Evolutionary conservation across 139 green algal species (phyloP).

Genomic region (Tetraselmis chui): DNA sequence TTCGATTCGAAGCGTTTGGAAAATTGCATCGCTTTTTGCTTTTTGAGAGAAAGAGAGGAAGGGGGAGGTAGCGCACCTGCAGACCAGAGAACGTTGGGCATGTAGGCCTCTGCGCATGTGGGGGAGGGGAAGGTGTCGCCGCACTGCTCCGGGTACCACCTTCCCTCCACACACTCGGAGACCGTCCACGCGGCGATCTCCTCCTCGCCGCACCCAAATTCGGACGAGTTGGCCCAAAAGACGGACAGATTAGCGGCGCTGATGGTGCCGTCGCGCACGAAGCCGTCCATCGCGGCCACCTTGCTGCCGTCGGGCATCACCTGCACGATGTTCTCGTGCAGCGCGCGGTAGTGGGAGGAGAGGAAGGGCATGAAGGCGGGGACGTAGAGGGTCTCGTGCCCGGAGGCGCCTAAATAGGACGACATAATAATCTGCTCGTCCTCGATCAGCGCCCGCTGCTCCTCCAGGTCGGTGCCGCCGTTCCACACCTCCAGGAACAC

Average conservation of each 20-base stretch:
- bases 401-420: neutral
- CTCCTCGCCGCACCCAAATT: neutral
- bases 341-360: neutral
- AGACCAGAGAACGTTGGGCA: neutral
- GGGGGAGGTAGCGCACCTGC: neutral
- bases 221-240: neutral
- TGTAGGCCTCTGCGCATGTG: neutral
- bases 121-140: neutral
- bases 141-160: neutral
- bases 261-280: neutral
- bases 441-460: neutral
- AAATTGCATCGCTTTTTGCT: no score
- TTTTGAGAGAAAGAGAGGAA: neutral
- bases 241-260: neutral
- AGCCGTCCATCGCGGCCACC: neutral
- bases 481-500: neutral
- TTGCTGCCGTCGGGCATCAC: neutral
- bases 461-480: neutral
- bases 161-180: neutral
- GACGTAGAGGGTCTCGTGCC: neutral
- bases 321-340: neutral
- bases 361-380: neutral
- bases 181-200: neutral
- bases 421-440: neutral
- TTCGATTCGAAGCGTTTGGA: no score